These are phyloP conservation scores for Neonectria hederae DNA, from an alignment of 2,329 filamentous ascomycete species.

Conservation along the genomic window DNA sequence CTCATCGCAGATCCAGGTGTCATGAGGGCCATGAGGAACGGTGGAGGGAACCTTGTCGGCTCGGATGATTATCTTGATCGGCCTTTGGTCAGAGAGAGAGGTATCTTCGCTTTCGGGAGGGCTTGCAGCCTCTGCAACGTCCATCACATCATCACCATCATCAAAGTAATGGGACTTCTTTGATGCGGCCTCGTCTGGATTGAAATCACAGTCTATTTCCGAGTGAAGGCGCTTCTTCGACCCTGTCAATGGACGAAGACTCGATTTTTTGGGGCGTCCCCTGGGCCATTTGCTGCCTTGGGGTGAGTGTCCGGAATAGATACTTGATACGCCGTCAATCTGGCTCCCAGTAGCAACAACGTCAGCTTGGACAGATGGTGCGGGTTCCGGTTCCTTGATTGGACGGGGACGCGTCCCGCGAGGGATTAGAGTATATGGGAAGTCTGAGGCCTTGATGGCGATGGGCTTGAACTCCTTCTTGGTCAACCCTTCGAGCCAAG, in stretches of 20 bases:
- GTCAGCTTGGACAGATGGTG: not conserved
- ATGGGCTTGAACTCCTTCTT: constrained; percentile 40
- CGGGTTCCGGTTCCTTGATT: constrained; percentile 8
- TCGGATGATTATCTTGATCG: constrained; percentile 57
- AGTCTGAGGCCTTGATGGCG: constrained; percentile 41
- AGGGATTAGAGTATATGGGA: constrained; percentile 42
- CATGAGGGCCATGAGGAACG: constrained; percentile 63
- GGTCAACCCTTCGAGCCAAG: constrained; percentile 47
- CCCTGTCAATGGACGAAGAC: constrained; percentile 52
- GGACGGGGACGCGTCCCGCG: constrained; percentile 31
- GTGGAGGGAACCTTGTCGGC: constrained; percentile 61
- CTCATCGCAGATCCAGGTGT: constrained; percentile 73
- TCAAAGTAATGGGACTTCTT: constrained; percentile 50
- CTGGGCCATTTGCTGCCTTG: constrained; percentile 48
- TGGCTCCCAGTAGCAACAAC: not conserved
- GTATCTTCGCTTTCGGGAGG: constrained; percentile 36
- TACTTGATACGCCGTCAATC: constrained; percentile 34
- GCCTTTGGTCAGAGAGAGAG: constrained; percentile 31
- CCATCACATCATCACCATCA: constrained; percentile 45
- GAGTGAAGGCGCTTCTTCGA: constrained; percentile 57
- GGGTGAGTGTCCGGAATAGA: constrained; percentile 34
- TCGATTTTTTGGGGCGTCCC: constrained; percentile 54
- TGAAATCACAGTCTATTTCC: constrained; percentile 52
- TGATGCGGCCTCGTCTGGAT: constrained; percentile 46
- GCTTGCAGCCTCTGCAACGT: constrained; percentile 40